Percentiles rank a stretch among this genome's conserved stretches.
Conservation (phyloP, 306 rosid species). For the Glycine latifolia region DNA sequence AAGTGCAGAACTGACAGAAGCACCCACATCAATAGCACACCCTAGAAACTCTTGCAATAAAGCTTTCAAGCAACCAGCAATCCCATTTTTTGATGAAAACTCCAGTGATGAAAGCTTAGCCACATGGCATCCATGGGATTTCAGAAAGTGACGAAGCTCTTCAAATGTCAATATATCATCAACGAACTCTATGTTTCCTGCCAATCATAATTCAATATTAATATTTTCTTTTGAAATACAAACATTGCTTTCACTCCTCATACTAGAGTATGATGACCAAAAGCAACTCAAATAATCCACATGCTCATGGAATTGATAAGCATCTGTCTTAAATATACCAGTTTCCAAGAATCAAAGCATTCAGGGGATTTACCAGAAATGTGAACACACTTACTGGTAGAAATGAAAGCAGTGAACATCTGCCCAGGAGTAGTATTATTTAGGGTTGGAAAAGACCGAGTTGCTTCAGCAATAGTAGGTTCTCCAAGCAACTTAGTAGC, state of each 20-base stretch:
- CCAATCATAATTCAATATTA: slow-evolving; percentile 45
- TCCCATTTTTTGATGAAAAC: slow-evolving; percentile 76
- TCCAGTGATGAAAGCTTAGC: slow-evolving; percentile 80
- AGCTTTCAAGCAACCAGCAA: slow-evolving; percentile 84
- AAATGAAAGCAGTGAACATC: slow-evolving; percentile 75
- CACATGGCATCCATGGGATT: slow-evolving; percentile 85
- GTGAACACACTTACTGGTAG: slow-evolving; percentile 67
- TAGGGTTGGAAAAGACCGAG: slow-evolving; percentile 67
- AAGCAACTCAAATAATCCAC: slow-evolving; percentile 29
- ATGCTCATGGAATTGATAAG: slow-evolving; percentile 22
- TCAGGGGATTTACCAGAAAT: slow-evolving; percentile 21
- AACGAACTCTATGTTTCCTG: slow-evolving; percentile 94
- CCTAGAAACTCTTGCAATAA: slow-evolving; percentile 73
- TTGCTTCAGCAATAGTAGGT: slow-evolving; percentile 61
- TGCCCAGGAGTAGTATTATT: slow-evolving; percentile 52
- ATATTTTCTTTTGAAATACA: background rate
- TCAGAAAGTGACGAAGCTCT: slow-evolving; percentile 79
- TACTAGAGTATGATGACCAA: slow-evolving; percentile 25
- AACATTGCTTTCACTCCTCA: slow-evolving; percentile 11
- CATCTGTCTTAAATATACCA: slow-evolving; percentile 10
- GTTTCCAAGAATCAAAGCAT: slow-evolving; percentile 27
- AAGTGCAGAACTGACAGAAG: slow-evolving; percentile 28
- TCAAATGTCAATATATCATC: slow-evolving; percentile 84
- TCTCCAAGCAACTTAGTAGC: slow-evolving; percentile 56
- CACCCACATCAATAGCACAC: slow-evolving; percentile 66